Conservation (phyloP, 306 rosid species). For the Gillenia trifoliata region DNA sequence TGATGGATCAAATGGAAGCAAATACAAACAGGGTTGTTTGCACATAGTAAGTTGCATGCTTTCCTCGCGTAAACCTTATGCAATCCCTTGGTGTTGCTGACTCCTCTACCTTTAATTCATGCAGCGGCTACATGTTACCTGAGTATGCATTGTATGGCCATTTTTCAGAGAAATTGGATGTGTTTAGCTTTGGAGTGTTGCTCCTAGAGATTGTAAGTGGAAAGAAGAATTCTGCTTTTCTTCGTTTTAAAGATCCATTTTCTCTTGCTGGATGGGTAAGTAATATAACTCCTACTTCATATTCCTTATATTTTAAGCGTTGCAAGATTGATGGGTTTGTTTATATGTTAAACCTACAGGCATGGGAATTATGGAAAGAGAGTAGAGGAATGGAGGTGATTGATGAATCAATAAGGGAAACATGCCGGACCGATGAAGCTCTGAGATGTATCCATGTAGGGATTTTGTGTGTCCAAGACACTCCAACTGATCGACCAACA, state of each 20-base stretch:
- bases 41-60: slow-evolving; percentile 8
- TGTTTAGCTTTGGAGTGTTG: slow-evolving; percentile 16
- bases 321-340: not conserved
- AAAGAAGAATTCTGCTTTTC: slow-evolving; percentile 15
- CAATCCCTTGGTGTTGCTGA: not conserved
- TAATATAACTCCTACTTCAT: no score
- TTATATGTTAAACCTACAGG: not conserved
- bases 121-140: slow-evolving; percentile 23
- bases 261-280: slow-evolving; percentile 17
- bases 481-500: slow-evolving; percentile 11
- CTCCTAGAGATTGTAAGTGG: slow-evolving; percentile 20
- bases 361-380: slow-evolving; percentile 15
- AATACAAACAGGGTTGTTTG: slow-evolving; percentile 14
- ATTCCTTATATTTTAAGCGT: not conserved
- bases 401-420: not conserved
- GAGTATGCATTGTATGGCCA: slow-evolving; percentile 13
- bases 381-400: slow-evolving; percentile 28
- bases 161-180: slow-evolving; percentile 15
- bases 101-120: not conserved
- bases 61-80: no score
- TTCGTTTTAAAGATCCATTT: not conserved
- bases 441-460: slow-evolving; percentile 12
- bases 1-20: slow-evolving; percentile 11
- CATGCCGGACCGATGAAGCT: not conserved
- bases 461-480: slow-evolving; percentile 17